These are phyloP conservation scores for Colletotrichum magnum DNA, from an alignment of 2,329 filamentous ascomycete genomes.

Conservation along the genomic window DNA sequence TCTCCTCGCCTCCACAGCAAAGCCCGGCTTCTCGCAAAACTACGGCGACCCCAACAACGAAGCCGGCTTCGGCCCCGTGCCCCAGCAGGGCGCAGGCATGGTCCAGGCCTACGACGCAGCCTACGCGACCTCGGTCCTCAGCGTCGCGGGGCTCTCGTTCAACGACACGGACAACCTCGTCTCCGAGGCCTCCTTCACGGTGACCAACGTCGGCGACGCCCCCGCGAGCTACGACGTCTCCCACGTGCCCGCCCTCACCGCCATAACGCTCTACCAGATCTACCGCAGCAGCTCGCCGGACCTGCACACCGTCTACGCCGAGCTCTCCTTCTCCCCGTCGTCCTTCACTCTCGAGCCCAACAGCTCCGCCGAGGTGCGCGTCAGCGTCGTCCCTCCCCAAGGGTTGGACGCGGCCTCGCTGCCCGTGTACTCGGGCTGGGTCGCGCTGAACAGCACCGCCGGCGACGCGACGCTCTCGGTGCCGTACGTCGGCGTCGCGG, in stretches of 20 bases:
- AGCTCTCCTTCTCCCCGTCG: constrained; percentile 17
- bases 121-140: constrained; percentile 66
- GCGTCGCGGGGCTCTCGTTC: constrained; percentile 70
- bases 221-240: constrained; percentile 66
- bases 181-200: constrained; percentile 63
- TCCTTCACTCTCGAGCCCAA: constrained; percentile 42
- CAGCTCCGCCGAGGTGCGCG: constrained; percentile 59
- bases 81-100: constrained; percentile 73
- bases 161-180: constrained; percentile 74
- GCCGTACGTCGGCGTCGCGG: constrained; percentile 35
- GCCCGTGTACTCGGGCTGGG: constrained; percentile 61
- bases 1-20: constrained; percentile 64
- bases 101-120: constrained; percentile 73
- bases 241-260: constrained; percentile 64
- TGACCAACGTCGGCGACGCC: constrained; percentile 66
- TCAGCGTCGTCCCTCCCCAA: constrained; percentile 59
- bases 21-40: constrained; percentile 53
- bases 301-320: constrained; percentile 49
- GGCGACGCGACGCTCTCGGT: constrained; percentile 44
- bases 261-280: constrained; percentile 45
- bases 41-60: background rate
- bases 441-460: constrained; percentile 56
- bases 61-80: constrained; percentile 60
- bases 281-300: constrained; percentile 61
- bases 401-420: constrained; percentile 48